These are phyloP conservation scores for Suillus luteus DNA, from an alignment of 768 basidiomycete species.

Conservation along the genomic window DNA sequence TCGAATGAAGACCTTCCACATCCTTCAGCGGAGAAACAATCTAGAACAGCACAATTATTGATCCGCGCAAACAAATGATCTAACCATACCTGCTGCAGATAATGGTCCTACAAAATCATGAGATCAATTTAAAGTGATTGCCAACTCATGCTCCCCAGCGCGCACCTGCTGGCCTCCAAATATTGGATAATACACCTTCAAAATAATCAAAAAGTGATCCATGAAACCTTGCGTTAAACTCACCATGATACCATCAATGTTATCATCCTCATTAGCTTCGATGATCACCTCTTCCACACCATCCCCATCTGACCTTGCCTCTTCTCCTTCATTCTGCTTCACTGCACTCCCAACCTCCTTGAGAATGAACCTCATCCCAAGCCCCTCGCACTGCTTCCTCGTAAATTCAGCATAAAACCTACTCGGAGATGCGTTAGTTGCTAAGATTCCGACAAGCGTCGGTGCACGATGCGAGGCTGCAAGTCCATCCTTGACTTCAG, in stretches of 20 bases:
- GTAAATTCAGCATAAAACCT: slow-evolving; percentile 90
- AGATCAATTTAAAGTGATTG: slow-evolving; percentile 9
- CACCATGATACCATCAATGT: slow-evolving; percentile 95
- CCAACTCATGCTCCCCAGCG: slow-evolving; percentile 10
- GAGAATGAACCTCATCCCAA: slow-evolving; percentile 87
- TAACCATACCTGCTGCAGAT: slow-evolving; percentile 80
- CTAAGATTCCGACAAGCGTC: slow-evolving; percentile 88
- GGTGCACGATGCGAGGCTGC: slow-evolving; percentile 46
- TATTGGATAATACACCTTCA: slow-evolving; percentile 93
- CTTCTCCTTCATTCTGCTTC: slow-evolving; percentile 29
- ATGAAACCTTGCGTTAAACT: slow-evolving; percentile 46
- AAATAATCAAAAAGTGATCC: not conserved
- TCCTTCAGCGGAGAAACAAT: slow-evolving; percentile 96
- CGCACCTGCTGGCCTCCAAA: slow-evolving; percentile 86
- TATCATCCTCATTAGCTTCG: slow-evolving; percentile 86
- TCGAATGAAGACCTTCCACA: slow-evolving; percentile 95
- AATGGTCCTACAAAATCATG: slow-evolving; percentile 71
- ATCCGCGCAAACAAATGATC: not conserved
- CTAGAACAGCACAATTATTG: slow-evolving; percentile 37
- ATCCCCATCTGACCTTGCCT: slow-evolving; percentile 66
- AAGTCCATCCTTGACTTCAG: slow-evolving; percentile 61
- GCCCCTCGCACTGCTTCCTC: slow-evolving; percentile 81
- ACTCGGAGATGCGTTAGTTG: slow-evolving; percentile 80
- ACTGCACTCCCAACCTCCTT: slow-evolving; percentile 53
- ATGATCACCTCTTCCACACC: slow-evolving; percentile 96